Percentiles rank a stretch among this genome's conserved stretches.
These are phyloP conservation scores for Lachnellula arida DNA, from an alignment of 2,329 filamentous ascomycete genomes.

Conservation along the genomic window DNA sequence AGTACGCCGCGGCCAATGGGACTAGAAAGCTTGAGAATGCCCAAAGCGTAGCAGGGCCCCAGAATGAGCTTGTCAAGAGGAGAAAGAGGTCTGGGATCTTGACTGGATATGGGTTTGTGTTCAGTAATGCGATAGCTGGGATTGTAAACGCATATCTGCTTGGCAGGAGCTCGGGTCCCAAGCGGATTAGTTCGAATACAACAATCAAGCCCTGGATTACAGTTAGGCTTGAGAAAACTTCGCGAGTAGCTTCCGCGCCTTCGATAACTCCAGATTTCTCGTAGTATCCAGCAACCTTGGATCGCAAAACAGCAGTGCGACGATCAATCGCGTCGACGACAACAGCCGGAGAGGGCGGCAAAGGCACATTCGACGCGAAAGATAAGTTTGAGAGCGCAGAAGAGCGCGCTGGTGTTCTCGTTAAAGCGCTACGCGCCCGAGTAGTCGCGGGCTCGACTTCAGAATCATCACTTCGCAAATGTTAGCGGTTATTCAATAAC, in stretches of 20 bases:
- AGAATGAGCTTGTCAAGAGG: slow-evolving; percentile 73
- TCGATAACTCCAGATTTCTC: slow-evolving; percentile 63
- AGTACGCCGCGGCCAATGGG: slow-evolving; percentile 73
- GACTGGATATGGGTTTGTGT: slow-evolving; percentile 55
- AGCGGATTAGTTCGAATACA: slow-evolving; percentile 63
- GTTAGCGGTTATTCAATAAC: slow-evolving; percentile 15
- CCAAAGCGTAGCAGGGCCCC: slow-evolving; percentile 78
- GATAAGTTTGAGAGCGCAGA: slow-evolving; percentile 25
- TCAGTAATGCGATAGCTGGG: slow-evolving; percentile 54
- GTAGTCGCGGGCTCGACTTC: slow-evolving; percentile 28
- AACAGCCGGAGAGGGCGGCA: slow-evolving; percentile 75
- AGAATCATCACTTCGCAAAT: slow-evolving; percentile 28
- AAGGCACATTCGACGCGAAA: slow-evolving; percentile 55
- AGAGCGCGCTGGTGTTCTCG: slow-evolving; percentile 27
- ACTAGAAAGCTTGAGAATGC: slow-evolving; percentile 63
- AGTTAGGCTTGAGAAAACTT: slow-evolving; percentile 65
- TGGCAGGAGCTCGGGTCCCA: slow-evolving; percentile 67
- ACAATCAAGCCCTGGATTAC: slow-evolving; percentile 66
- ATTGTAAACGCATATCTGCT: slow-evolving; percentile 69
- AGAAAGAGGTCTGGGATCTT: slow-evolving; percentile 76
- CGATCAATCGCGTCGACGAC: slow-evolving; percentile 74
- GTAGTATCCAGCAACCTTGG: slow-evolving; percentile 60
- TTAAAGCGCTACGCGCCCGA: slow-evolving; percentile 27
- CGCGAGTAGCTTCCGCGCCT: slow-evolving; percentile 60
- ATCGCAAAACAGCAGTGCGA: slow-evolving; percentile 60